These are phyloP conservation scores for Hanseniaspora valbyensis DNA, from an alignment of 805 yeast species.

Conservation along the genomic window DNA sequence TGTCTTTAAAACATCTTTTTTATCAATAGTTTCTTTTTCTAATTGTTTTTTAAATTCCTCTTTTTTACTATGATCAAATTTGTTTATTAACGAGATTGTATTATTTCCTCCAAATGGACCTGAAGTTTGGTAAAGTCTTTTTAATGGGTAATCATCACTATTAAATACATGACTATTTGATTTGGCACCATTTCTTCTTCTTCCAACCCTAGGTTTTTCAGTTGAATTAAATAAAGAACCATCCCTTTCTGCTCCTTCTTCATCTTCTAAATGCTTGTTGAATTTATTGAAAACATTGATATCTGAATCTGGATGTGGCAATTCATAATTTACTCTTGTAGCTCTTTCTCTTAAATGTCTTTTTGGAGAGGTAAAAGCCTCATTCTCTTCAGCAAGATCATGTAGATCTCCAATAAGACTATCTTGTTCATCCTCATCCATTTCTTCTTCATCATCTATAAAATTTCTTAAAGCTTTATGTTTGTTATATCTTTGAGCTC, in stretches of 20 bases:
- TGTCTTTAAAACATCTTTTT: constrained; percentile 14
- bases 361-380: constrained; percentile 27
- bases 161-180: constrained; percentile 24
- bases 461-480: constrained; percentile 22
- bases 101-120: constrained; percentile 99
- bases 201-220: constrained; percentile 27
- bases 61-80: constrained; percentile 39
- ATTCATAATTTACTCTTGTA: constrained; percentile 63
- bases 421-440: constrained; percentile 26
- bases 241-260: constrained; percentile 27
- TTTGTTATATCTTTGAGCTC: constrained; percentile 7
- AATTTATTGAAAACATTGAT: constrained; percentile 17
- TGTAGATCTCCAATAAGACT: constrained; percentile 19
- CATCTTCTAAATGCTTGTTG: constrained; percentile 20
- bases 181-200: constrained; percentile 32
- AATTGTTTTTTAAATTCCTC: constrained; percentile 26
- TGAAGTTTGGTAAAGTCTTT: constrained; percentile 79
- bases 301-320: constrained; percentile 62
- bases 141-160: constrained; percentile 30
- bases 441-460: constrained; percentile 27
- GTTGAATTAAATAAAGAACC: constrained; percentile 21
- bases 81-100: constrained; percentile 45
- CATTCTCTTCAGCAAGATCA: constrained; percentile 22
- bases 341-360: constrained; percentile 53
- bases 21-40: background rate